Base-by-base conservation (phyloP, 139 green algal genomes). In the Yamagishiella unicocca region DNA sequence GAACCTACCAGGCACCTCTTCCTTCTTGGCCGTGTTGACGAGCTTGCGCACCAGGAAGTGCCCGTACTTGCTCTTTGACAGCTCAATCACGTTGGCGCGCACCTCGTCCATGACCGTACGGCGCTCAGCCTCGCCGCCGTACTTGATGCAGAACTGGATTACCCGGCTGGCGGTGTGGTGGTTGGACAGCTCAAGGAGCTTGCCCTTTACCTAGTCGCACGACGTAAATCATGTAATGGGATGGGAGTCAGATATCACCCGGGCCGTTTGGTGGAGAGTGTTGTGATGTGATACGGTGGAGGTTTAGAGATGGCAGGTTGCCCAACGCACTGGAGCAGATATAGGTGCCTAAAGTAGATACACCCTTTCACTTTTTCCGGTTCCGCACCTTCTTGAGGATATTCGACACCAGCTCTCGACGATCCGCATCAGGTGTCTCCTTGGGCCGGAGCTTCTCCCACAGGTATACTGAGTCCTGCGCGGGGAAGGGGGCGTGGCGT, bases 21-120 rank as follows among this genome's bases (percentile, higher is more conserved):
- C 87, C 88, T 96, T 96, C 55, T 88, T 89, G 33, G 94, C 93
- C 35, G 87, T 67, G 58, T 77, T 92, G 67, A 98, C 91, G 19
- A 98, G 92, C 90, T 97, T 97, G 87, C 89, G 90, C 53, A 98
- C 93, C 71, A 98, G 76, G 88, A 97, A 96, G 86, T 96, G 92
- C 24, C 93, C 96, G 79, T 98, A 98, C 68, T 95, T 95, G 87
- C 82, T 94, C 88, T 96, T 96, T 54, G 93, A 87, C 67, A 98
- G 90, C n/a, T 94, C 90, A 42, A 97, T 54, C 14, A 97, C 83
- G 68, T 93, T 88, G 4, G 90, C 89, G 42, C 90, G 53, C 38
- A 98, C 68, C 90, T 98, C 94, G 27, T 82, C 87, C 85, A 96
- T 84, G n/a, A 98, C 91, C 22, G 25, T 58, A 17, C 84, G 62